phyloP scores from a whole-genome alignment of 495 filamentous ascomycete species.

The Alectoria sarmentosa region DNA sequence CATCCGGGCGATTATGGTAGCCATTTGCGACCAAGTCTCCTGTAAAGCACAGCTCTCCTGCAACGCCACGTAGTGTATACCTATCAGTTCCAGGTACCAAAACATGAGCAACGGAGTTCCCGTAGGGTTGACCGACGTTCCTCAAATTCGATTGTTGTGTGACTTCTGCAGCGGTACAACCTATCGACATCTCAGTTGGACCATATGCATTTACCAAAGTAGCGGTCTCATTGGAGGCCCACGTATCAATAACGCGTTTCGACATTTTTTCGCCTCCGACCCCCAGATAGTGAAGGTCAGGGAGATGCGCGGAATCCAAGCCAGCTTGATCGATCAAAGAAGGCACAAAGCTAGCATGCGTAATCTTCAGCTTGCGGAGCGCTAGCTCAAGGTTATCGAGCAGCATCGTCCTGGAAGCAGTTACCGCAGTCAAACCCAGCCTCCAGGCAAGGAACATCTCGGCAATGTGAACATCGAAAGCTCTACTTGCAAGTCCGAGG shows the following conservation, averaged over 20 bases:
- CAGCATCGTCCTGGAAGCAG: conserved; percentile 31
- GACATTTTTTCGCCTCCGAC: conserved; percentile 43
- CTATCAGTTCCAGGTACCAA: conserved; percentile 59
- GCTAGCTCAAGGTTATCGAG: conserved; percentile 36
- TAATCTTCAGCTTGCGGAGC: conserved; percentile 64
- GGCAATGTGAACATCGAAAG: conserved; percentile 35
- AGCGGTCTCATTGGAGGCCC: conserved; percentile 33
- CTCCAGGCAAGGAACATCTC: conserved; percentile 38
- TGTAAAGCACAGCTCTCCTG: conserved; percentile 83
- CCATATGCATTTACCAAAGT: conserved; percentile 54
- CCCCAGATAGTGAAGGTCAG: conserved; percentile 34
- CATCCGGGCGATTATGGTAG: conserved; percentile 69
- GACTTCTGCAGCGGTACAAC: conserved; percentile 71
- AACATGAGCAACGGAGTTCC: conserved; percentile 76
- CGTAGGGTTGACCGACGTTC: conserved; percentile 80
- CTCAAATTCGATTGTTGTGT: conserved; percentile 62
- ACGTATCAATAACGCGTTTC: conserved; percentile 40
- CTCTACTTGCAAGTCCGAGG: conserved; percentile 33
- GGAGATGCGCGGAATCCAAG: conserved; percentile 28
- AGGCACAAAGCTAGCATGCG: conserved; percentile 53
- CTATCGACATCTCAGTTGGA: conserved; percentile 87
- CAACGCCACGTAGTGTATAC: conserved; percentile 66
- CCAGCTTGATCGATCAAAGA: conserved; percentile 30
- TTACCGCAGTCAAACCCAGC: conserved; percentile 34
- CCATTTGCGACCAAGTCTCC: conserved; percentile 82